Conservation (phyloP, 2,329 filamentous ascomycete genomes). For the Stemphylium vesicarium region DNA sequence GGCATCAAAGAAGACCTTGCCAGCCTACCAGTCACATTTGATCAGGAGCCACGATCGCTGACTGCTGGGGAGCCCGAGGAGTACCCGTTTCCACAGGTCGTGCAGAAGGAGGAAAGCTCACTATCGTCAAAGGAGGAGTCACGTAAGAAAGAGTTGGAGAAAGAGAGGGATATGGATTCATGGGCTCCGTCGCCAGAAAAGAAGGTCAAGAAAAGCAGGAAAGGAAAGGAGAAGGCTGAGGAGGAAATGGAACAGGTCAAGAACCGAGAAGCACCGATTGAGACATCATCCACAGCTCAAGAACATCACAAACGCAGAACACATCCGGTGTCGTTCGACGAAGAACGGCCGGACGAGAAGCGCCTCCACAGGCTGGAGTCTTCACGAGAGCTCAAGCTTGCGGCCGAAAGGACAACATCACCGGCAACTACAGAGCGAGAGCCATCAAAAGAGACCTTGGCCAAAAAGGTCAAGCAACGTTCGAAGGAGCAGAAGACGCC, state of each 20-base stretch:
- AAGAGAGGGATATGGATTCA: conserved; percentile 31
- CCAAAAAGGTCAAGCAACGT: conserved; percentile 24
- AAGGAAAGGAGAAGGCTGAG: conserved; percentile 36
- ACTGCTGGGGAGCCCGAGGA: conserved; percentile 22
- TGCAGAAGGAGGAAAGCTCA: conserved; percentile 6
- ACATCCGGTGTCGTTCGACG: conserved; percentile 40
- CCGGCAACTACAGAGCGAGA: conserved; percentile 46
- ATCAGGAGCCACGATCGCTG: conserved; percentile 21
- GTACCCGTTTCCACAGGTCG: conserved; percentile 38
- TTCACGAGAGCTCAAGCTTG: conserved; percentile 7
- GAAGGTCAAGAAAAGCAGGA: conserved; percentile 51
- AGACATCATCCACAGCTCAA: conserved; percentile 16
- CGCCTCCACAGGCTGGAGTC: conserved; percentile 37
- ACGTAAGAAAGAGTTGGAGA: conserved; percentile 21
- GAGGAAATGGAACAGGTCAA: conserved; percentile 6
- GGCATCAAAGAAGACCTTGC: conserved; percentile 9
- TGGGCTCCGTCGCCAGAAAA: conserved; percentile 50
- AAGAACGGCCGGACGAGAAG: conserved; percentile 45
- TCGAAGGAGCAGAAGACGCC: conserved; percentile 33
- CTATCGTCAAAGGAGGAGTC: conserved; percentile 1
- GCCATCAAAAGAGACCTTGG: conserved; percentile 23
- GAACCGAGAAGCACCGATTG: conserved; percentile 7
- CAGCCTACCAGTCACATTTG: conserved; percentile 22
- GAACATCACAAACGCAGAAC: conserved; percentile 43
- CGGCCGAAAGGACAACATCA: conserved; percentile 12